These are phyloP conservation scores for Aspergillus glaucus DNA, from an alignment of 2,329 filamentous ascomycete genomes.

Conservation along the genomic window DNA sequence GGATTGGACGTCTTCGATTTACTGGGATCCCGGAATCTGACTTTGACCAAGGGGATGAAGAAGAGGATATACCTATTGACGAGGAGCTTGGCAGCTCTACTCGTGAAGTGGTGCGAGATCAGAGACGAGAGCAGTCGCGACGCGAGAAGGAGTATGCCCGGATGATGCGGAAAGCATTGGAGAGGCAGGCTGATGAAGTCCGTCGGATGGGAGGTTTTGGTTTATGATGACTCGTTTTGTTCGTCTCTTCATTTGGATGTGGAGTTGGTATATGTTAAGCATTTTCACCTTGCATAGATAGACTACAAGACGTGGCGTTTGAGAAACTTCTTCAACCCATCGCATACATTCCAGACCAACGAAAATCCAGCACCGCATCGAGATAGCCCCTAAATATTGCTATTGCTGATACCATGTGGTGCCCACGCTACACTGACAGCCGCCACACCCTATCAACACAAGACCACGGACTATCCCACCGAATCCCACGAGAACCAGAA, in stretches of 20 bases:
- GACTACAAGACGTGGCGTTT: no score
- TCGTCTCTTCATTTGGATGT: no score
- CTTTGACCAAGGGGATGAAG: constrained; percentile 23
- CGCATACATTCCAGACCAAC: no score
- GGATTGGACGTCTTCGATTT: constrained; percentile 66
- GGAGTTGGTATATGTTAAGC: no score
- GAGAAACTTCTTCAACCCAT: no score
- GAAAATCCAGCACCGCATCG: no score
- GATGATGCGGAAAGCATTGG: constrained; percentile 67
- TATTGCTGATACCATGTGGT: no score
- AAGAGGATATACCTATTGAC: constrained; percentile 26
- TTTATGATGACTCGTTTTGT: not conserved
- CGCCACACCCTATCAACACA: not conserved
- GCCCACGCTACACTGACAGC: not conserved
- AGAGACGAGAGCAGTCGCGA: constrained; percentile 27
- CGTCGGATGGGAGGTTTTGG: constrained; percentile 55
- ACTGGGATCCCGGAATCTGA: constrained; percentile 38
- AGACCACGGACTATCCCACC: not conserved
- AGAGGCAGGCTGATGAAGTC: constrained; percentile 72
- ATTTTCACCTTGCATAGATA: no score
- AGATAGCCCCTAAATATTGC: no score
- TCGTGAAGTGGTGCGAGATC: constrained; percentile 24
- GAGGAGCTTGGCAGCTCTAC: constrained; percentile 21
- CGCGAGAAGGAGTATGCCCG: constrained; percentile 54
- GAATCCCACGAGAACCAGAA: not conserved